These are phyloP conservation scores for Casaregolazyma lundiana DNA, from an alignment of 1,139 yeast species.

Conservation along the genomic window DNA sequence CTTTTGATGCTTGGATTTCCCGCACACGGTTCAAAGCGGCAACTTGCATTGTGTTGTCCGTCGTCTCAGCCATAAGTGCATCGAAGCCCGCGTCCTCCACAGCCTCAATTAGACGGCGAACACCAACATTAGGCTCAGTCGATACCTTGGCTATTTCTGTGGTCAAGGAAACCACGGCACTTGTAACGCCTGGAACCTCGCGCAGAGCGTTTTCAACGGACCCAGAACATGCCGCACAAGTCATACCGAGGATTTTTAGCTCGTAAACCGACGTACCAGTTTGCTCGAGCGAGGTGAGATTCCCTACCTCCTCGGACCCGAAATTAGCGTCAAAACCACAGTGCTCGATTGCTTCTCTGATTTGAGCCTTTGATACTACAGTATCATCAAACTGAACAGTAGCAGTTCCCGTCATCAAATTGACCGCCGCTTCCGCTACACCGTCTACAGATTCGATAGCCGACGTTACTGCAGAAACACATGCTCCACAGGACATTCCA, in stretches of 20 bases:
- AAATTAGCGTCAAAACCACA: slow-evolving; percentile 65
- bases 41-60: slow-evolving; percentile 59
- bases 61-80: slow-evolving; percentile 38
- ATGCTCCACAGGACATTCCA: slow-evolving; percentile 91
- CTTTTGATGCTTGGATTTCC: slow-evolving; percentile 69
- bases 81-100: slow-evolving; percentile 48
- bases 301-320: slow-evolving; percentile 20
- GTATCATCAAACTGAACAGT: slow-evolving; percentile 43
- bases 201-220: slow-evolving; percentile 46
- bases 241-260: slow-evolving; percentile 52
- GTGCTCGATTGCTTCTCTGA: slow-evolving; percentile 56
- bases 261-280: slow-evolving; percentile 6
- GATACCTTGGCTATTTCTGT: slow-evolving; percentile 44
- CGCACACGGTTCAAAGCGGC: slow-evolving; percentile 61
- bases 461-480: slow-evolving; percentile 59
- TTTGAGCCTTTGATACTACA: slow-evolving; percentile 33
- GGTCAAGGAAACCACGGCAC: slow-evolving; percentile 39
- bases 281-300: slow-evolving; percentile 10
- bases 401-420: slow-evolving; percentile 73
- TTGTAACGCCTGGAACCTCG: slow-evolving; percentile 42
- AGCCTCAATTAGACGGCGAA: slow-evolving; percentile 51
- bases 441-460: slow-evolving; percentile 49
- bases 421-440: slow-evolving; percentile 51
- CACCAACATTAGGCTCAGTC: slow-evolving; percentile 46
- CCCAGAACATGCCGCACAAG: slow-evolving; percentile 56